Evolutionary conservation across 495 filamentous ascomycete species (phyloP), one percentile per base, ranked within the genome.

Genomic region (Diplogelasinospora grovesii): DNA sequence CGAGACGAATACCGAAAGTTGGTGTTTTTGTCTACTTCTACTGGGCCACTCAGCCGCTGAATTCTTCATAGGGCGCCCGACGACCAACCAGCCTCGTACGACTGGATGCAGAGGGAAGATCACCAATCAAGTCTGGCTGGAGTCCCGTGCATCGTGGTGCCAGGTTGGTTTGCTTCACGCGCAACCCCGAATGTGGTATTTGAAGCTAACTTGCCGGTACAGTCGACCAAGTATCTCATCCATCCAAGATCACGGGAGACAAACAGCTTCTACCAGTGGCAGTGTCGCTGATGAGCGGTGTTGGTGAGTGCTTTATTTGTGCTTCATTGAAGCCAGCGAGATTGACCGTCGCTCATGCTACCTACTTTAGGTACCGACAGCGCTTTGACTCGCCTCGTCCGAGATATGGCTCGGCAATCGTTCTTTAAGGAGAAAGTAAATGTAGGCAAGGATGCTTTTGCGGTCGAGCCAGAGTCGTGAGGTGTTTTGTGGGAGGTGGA

Each of bases 101-200:
- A 35, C 14, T 35, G 32, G 32, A 4, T 19, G 15, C 32, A 35
- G 22, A 3, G 32, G 7, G 32, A 35, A n/a, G 32, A 35, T 16
- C 32, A 35, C 32, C 32, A 35, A 35, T 14, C 32, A 6, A 35
- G 32, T 18, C 32, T 35, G 10, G 32, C 6, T 5, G 32, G 32
- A 13, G 32, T 35, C 14, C 32, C 32, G 4, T 19, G 32, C 18
- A n/a, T 35, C 14, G 18, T 35, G 15, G 32, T 35, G 4, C 32
- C 32, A 35, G 32, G 32, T 35, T 18, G 10, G 32, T 35, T 19
- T 8, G 4, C 4, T 9, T 13, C 4, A 35, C n/a, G 3, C 5
- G 11, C 4, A 35, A 35, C 11, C 7, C 8, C 6, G 32, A n/a
- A 3, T 35, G 10, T 18, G 14, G n/a, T n/a, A n/a, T n/a, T n/a